Evolutionary conservation across 1,284 basidiomycete species (phyloP).

Genomic region (Papiliotrema flavescens): DNA sequence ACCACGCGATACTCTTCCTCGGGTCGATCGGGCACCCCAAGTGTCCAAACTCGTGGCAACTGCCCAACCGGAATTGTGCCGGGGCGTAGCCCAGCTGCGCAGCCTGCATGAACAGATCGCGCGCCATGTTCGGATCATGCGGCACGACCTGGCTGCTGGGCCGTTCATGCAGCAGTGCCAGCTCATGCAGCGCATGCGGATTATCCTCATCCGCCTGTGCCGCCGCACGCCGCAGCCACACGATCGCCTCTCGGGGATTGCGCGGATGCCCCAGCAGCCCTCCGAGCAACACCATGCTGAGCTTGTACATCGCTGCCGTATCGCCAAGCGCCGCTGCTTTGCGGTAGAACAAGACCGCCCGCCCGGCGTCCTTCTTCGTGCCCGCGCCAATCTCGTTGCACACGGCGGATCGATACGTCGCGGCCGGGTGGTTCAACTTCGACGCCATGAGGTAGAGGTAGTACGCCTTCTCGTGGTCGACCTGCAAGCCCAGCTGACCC

Average conservation of each 20-base stretch:
- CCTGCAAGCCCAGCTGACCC: conserved; percentile 85
- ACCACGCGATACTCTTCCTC: conserved; percentile 92
- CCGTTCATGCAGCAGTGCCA: conserved; percentile 87
- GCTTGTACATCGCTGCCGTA: conserved; percentile 98
- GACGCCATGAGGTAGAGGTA: conserved; percentile 97
- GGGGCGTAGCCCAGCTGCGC: conserved; percentile 92
- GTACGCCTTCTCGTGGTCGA: conserved; percentile 97
- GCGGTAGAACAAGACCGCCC: conserved; percentile 92
- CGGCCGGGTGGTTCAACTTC: conserved; percentile 93
- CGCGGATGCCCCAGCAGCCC: conserved; percentile 78
- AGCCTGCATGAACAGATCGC: conserved; percentile 84
- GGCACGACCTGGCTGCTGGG: conserved; percentile 41
- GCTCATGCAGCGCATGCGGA: conserved; percentile 94
- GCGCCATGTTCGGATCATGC: conserved; percentile 62
- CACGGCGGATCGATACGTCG: conserved; percentile 94
- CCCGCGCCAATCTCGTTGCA: conserved; percentile 99
- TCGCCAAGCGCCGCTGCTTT: conserved; percentile 95
- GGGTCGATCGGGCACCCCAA: conserved; percentile 91
- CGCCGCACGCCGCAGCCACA: conserved; percentile 91
- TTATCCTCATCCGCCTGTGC: conserved; percentile 98
- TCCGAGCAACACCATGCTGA: conserved; percentile 89
- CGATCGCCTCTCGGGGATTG: conserved; percentile 86
- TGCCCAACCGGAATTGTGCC: conserved; percentile 91
- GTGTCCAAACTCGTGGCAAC: conserved; percentile 89
- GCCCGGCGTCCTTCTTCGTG: conserved; percentile 79